Evolutionary conservation across 2,329 filamentous ascomycete genomes (phyloP).

Genomic region (Paecilomyces niveus): DNA sequence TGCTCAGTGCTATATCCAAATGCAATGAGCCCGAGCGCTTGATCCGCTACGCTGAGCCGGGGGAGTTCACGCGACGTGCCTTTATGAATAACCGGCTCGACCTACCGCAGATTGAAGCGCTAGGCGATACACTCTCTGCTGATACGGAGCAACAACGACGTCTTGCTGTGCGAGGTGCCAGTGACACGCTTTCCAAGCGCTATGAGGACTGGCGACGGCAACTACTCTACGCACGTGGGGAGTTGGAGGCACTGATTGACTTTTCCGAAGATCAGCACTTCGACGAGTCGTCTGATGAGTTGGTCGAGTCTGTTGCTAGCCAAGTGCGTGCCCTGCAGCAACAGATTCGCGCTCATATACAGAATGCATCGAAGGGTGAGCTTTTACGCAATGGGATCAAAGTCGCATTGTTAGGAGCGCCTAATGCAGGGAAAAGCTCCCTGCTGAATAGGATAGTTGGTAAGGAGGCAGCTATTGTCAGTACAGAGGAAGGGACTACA

Average conservation of each 20-base stretch:
- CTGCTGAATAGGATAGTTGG: conserved; percentile 86
- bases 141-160: conserved; percentile 90
- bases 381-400: conserved; percentile 77
- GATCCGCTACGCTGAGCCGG: conserved; percentile 85
- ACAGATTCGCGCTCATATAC: conserved; percentile 62
- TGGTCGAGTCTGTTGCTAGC: conserved; percentile 61
- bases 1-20: conserved; percentile 66
- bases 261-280: conserved; percentile 98
- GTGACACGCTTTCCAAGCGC: conserved; percentile 59
- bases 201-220: conserved; percentile 79
- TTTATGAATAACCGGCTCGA: conserved; percentile 83
- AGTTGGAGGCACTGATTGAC: conserved; percentile 92
- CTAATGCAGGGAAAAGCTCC: conserved; percentile 93
- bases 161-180: conserved; percentile 72
- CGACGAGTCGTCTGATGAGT: conserved; percentile 70
- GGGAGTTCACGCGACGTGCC: conserved; percentile 88
- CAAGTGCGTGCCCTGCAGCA: conserved; percentile 57
- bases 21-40: conserved; percentile 15
- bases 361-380: conserved; percentile 74
- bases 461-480: conserved; percentile 91
- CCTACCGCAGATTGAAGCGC: conserved; percentile 69
- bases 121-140: conserved; percentile 54
- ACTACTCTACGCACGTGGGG: conserved; percentile 73
- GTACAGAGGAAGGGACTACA: conserved; percentile 85
- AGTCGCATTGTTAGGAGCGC: conserved; percentile 79